Base-by-base conservation (phyloP, 352 stramenopile genomes). In the Phytophthora foliorum region DNA sequence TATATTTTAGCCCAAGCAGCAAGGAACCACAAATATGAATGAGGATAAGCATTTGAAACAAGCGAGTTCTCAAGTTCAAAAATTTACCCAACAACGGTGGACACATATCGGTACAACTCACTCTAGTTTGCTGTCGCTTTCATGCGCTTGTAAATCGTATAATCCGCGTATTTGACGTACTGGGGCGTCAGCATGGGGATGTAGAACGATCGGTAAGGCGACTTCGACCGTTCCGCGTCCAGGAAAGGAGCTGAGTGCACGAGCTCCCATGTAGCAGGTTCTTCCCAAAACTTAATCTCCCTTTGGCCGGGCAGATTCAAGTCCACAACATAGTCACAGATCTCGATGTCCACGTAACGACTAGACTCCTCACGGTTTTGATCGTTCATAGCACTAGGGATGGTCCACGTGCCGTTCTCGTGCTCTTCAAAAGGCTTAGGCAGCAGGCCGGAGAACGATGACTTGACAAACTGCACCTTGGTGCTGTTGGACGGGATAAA, bases 381-480 rank as follows among this genome's bases (percentile, higher is more conserved):
- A 75, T 99, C 90, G 82, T 99, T 99, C 84, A 99, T 99, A 52
- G 88, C 67, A 10, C 48, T 79, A 5, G 83, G 84, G 14, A 93
- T 77, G 25, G 86, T 68, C 6, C 64, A 88, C 39, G 87, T 95
- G 32, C 69, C 88, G 41, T 89, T 77, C 29, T 80, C 65, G 17
- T 88, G 81, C 57, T 83, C 53, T 36, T 87, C 85, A 67, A 98
- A 99, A 27, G 78, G 82, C 75, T 98, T 97, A 2, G 97, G 97
- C 34, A 99, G 78, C 65, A 98, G 87, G 4, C 98, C 98, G 29
- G 65, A 71, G 78, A 99, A 99, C 4, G 78, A 87, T 10, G 91
- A 98, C 58, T 91, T 91, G 27, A 99, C 74, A 80, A 99, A 99
- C 22, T 81, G 81, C 21, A 99, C 74, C 32, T 67, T 76, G 56